These are phyloP conservation scores for Blyttiomyces sp. DNA, from an alignment of 371 early-diverging fungal genomes.

Conservation along the genomic window DNA sequence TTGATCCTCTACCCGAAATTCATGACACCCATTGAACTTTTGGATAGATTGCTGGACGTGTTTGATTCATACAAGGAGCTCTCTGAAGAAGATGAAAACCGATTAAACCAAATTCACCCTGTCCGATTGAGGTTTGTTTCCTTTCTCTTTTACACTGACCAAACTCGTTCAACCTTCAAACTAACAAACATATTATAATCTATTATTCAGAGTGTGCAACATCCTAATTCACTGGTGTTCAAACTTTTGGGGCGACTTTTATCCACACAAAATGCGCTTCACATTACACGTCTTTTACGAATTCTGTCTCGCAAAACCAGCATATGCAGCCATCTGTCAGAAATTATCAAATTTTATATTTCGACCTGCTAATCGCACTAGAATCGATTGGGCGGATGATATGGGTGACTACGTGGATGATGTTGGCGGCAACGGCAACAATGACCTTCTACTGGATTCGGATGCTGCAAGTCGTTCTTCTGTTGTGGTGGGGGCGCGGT, in stretches of 20 bases:
- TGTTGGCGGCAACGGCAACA: neutral
- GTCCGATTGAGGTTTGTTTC: conserved; percentile 30
- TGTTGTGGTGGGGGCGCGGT: neutral
- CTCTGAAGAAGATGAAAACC: conserved; percentile 1
- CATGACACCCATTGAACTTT: conserved; percentile 33
- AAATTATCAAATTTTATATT: conserved; percentile 24
- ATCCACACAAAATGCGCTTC: conserved; percentile 37
- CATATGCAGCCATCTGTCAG: conserved; percentile 29
- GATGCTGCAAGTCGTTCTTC: neutral
- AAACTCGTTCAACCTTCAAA: no score
- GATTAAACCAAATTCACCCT: conserved; percentile 20
- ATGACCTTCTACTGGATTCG: neutral
- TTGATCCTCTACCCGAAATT: conserved; percentile 40
- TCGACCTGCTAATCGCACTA: conserved; percentile 1
- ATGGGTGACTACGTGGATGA: neutral
- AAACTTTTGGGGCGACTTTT: conserved; percentile 40
- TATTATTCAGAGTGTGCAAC: conserved; percentile 35
- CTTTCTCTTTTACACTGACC: neutral
- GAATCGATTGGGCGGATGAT: neutral
- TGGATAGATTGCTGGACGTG: conserved; percentile 39
- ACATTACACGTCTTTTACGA: conserved; percentile 39
- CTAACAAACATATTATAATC: neutral
- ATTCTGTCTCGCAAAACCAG: conserved; percentile 23
- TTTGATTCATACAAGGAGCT: conserved; percentile 28
- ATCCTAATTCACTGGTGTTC: conserved; percentile 35